Conservation (phyloP, 129 eudicot genomes). For the Erigeron canadensis region DNA sequence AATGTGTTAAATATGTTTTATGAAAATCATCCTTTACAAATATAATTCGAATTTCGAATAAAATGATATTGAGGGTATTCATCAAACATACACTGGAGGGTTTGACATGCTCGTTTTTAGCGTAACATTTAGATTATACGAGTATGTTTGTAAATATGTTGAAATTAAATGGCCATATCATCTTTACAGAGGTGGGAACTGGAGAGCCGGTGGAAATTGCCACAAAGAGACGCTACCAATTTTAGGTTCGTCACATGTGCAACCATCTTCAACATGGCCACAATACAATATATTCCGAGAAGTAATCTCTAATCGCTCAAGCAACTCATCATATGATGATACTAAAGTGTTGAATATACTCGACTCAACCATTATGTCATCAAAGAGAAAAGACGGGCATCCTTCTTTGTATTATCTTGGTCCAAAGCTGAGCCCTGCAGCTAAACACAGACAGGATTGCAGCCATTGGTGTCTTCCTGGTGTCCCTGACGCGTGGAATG, state of each 20-base stretch:
- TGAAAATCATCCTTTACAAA: too few species aligned
- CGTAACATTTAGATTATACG: too few species aligned
- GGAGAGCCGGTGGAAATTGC: conserved; percentile 91
- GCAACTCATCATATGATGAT: conserved; percentile 15
- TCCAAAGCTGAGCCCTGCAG: conserved; percentile 46
- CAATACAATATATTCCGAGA: conserved; percentile 49
- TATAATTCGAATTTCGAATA: too few species aligned
- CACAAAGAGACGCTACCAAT: conserved; percentile 81
- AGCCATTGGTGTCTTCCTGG: conserved; percentile 99
- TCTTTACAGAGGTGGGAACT: conserved; percentile 77
- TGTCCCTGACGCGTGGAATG: conserved; percentile 96
- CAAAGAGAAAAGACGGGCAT: conserved; percentile 87
- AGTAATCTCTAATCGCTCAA: conserved; percentile 35
- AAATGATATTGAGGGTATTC: too few species aligned
- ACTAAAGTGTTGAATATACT: conserved; percentile 41
- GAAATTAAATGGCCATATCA: background rate
- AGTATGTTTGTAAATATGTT: background rate
- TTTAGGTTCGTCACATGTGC: conserved; percentile 45
- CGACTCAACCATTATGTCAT: conserved; percentile 66
- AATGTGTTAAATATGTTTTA: too few species aligned
- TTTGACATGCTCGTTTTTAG: too few species aligned
- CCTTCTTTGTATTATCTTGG: conserved; percentile 75
- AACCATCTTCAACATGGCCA: conserved; percentile 52
- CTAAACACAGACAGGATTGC: conserved; percentile 83
- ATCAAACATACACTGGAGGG: too few species aligned